Base-by-base conservation (phyloP, 108 stramenopile species). In the Fistulifera pelliculosa region DNA sequence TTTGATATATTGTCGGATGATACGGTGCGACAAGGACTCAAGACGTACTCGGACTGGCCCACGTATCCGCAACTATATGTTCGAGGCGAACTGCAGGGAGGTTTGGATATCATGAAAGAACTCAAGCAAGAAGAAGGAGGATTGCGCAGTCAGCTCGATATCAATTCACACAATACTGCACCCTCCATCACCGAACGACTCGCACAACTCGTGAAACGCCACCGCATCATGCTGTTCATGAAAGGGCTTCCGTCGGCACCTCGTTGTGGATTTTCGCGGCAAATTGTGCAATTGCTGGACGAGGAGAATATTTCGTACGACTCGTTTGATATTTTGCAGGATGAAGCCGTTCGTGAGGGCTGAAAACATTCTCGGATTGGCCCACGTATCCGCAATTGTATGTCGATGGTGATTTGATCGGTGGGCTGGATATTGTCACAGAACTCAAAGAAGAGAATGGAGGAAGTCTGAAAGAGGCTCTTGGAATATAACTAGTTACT, bases 21-120 rank as follows among this genome's bases (percentile, higher is more conserved):
- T 5, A 76, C 75, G 1, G 96, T 97, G 23, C 81, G 96, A 55
- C 93, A 95, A 62, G 89, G 79, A 13, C 70, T 97, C 43, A 97
- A 97, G 60, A 67, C 56, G 21, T 74, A 92, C 31, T 69, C 64
- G 22, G 85, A 96, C 62, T 98, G 97, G 97, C 94, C 93, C 3
- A 98, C 97, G 5, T 98, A 87, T 71, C 97, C 95, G 13, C 95
- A 97, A 80, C 43, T 97, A 7, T 99, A 97, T 67, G 94, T 94
- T 7, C 69, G 77, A 19, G 98, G 97, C 10, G 89, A 94, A 62
- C 68, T 99, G 21, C 62, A 96, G 19, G 98, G 98, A 6, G 98
- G 98, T 17, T 61, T 99, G 17, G 98, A 99, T 73, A 91, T 99
- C 66, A 67, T 99, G 54, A 91, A 94, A 62, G 98, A 99, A 71